A percentile compares a stretch with the other conserved stretches of the same genome.
These are phyloP conservation scores for Leptodontidium sp. DNA, from an alignment of 2,329 filamentous ascomycete species.

Conservation along the genomic window DNA sequence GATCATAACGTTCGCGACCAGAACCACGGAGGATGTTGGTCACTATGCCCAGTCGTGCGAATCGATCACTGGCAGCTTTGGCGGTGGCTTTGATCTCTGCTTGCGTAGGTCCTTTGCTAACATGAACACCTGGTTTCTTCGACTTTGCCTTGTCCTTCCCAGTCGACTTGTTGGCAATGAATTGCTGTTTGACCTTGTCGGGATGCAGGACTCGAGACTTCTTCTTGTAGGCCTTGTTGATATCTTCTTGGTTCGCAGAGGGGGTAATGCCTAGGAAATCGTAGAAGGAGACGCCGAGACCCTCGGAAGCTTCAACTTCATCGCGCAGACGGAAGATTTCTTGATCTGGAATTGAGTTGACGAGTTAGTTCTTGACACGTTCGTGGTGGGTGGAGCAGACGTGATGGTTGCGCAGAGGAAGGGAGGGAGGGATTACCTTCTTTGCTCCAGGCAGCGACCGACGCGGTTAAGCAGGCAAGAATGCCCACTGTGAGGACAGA, in stretches of 20 bases:
- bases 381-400: conserved; percentile 8
- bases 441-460: conserved; percentile 49
- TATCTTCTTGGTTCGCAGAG: conserved; percentile 81
- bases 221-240: conserved; percentile 94
- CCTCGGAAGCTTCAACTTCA: conserved; percentile 80
- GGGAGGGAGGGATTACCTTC: conserved; percentile 42
- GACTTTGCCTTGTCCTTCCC: conserved; percentile 59
- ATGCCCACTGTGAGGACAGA: conserved; percentile 43
- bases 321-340: conserved; percentile 97
- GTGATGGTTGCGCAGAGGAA: not conserved
- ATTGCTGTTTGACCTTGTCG: conserved; percentile 91
- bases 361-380: conserved; percentile 38
- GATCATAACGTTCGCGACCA: conserved; percentile 87
- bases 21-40: conserved; percentile 85
- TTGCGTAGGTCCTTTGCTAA: conserved; percentile 75
- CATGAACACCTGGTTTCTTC: conserved; percentile 68
- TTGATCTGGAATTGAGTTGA: conserved; percentile 71
- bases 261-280: conserved; percentile 83
- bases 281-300: conserved; percentile 87
- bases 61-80: conserved; percentile 83
- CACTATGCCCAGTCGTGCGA: conserved; percentile 84
- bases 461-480: conserved; percentile 42
- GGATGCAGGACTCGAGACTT: conserved; percentile 85
- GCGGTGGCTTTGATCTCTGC: conserved; percentile 79
- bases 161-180: conserved; percentile 70